These are phyloP conservation scores for Cryptococcus sp. DNA, from an alignment of 1,284 basidiomycete genomes.

Conservation along the genomic window DNA sequence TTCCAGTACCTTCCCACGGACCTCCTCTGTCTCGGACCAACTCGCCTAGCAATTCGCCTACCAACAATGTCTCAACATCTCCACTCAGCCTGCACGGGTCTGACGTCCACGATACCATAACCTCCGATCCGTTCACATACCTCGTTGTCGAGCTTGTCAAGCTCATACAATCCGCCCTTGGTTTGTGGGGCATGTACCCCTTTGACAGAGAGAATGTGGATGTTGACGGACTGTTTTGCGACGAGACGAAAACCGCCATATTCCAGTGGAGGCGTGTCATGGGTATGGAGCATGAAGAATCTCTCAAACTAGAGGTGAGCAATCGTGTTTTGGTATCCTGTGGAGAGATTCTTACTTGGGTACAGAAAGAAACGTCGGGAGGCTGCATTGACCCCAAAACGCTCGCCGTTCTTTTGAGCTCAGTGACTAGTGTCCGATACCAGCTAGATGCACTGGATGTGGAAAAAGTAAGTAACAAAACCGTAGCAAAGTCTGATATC, in stretches of 20 bases:
- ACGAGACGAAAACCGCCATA: conserved; percentile 49
- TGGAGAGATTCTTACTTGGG: background rate
- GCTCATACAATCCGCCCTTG: conserved; percentile 44
- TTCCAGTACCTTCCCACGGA: conserved; percentile 28
- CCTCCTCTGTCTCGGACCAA: conserved; percentile 12
- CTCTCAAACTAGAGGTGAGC: conserved; percentile 43
- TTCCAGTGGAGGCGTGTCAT: conserved; percentile 42
- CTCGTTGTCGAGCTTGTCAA: conserved; percentile 44
- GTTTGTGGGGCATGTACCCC: conserved; percentile 43
- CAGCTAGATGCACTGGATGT: conserved; percentile 38
- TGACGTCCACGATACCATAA: conserved; percentile 10
- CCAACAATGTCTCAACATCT: conserved; percentile 7
- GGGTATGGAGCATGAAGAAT: conserved; percentile 50
- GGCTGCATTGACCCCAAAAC: conserved; percentile 49
- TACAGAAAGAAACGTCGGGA: conserved; percentile 47
- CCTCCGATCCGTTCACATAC: conserved; percentile 37
- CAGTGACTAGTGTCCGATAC: conserved; percentile 45
- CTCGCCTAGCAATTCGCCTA: conserved; percentile 36
- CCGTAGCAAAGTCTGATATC: background rate
- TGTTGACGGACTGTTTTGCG: conserved; percentile 48
- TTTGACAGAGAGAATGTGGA: conserved; percentile 23
- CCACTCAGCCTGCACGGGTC: conserved; percentile 6
- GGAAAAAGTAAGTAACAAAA: conserved; percentile 31
- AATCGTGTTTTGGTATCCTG: too few relatives aligned
- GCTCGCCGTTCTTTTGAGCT: conserved; percentile 42